Evolutionary conservation across 805 yeast genomes (phyloP).

Genomic region (Torulaspora indica): DNA sequence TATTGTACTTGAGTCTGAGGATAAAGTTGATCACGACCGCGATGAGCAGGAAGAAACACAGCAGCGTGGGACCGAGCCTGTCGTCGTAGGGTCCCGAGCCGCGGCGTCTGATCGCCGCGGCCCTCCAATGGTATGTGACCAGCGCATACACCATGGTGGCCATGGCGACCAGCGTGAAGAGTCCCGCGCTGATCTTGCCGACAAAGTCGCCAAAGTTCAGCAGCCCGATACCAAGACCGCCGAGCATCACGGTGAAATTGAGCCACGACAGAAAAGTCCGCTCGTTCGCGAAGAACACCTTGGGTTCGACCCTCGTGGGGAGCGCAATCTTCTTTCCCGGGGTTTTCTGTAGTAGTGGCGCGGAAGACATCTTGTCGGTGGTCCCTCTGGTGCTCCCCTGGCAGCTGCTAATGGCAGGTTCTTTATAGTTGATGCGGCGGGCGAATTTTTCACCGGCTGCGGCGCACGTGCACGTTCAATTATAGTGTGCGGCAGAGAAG

Average conservation of each 20-base stretch:
- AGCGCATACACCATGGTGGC: conserved; percentile 95
- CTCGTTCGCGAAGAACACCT: conserved; percentile 97
- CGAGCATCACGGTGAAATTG: conserved; percentile 96
- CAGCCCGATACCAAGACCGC: conserved; percentile 93
- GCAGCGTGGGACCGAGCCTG: conserved; percentile 96
- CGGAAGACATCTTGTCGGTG: conserved; percentile 57
- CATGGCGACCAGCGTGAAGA: conserved; percentile 95
- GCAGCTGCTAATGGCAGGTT: no score
- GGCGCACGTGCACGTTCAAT: conserved; percentile 6
- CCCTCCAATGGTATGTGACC: conserved; percentile 98
- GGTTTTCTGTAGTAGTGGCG: conserved; percentile 67
- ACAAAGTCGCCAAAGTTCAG: conserved; percentile 93
- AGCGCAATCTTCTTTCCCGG: conserved; percentile 92
- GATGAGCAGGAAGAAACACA: conserved; percentile 84
- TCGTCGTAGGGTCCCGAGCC: conserved; percentile 99
- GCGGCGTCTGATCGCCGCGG: conserved; percentile 94
- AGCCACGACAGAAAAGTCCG: conserved; percentile 98
- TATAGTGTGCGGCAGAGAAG: neutral
- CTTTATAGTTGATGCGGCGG: conserved; percentile 1
- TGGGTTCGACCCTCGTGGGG: conserved; percentile 98
- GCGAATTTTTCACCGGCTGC: neutral
- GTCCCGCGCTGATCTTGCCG: conserved; percentile 88
- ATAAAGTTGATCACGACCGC: conserved; percentile 93
- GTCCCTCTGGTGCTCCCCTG: no score
- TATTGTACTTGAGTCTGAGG: conserved; percentile 48